Evolutionary conservation across 1,139 yeast genomes (phyloP).

Genomic region (Geotrichum aggregatum): DNA sequence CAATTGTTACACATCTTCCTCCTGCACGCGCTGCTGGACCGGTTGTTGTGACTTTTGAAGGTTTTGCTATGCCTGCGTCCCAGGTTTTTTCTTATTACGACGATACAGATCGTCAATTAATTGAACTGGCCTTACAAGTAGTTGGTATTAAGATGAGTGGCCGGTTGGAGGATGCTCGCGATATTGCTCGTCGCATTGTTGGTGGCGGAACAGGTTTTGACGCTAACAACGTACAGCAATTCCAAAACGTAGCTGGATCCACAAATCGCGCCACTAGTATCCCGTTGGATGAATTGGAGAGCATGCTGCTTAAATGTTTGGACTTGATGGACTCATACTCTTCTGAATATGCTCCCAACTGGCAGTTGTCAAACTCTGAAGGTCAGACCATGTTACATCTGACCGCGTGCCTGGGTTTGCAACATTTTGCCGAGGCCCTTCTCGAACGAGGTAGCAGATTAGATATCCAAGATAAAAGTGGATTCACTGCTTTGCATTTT

Average conservation of each 20-base stretch:
- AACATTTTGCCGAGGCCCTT: slow-evolving; percentile 54
- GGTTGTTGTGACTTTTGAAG: slow-evolving; percentile 72
- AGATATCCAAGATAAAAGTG: slow-evolving; percentile 66
- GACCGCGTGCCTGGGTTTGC: slow-evolving; percentile 66
- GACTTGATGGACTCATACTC: slow-evolving; percentile 59
- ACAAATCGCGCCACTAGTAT: slow-evolving; percentile 18
- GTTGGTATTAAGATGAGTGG: slow-evolving; percentile 94
- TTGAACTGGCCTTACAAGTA: slow-evolving; percentile 84
- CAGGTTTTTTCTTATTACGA: slow-evolving; percentile 78
- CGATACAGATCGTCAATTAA: slow-evolving; percentile 87
- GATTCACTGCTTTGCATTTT: slow-evolving; percentile 75
- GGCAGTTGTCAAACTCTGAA: slow-evolving; percentile 68
- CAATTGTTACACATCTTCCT: slow-evolving; percentile 83
- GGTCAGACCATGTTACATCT: slow-evolving; percentile 86
- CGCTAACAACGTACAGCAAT: slow-evolving; percentile 4
- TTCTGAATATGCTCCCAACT: slow-evolving; percentile 54
- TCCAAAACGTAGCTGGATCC: slow-evolving; percentile 5
- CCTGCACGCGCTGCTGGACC: slow-evolving; percentile 85
- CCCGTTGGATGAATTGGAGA: slow-evolving; percentile 54
- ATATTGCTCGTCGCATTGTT: slow-evolving; percentile 77
- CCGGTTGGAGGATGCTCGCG: slow-evolving; percentile 80
- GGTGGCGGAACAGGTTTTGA: slow-evolving; percentile 26
- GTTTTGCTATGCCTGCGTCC: slow-evolving; percentile 39
- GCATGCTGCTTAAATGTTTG: slow-evolving; percentile 58
- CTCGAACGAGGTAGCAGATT: slow-evolving; percentile 70